These are phyloP conservation scores for Luffa aegyptiaca DNA, from an alignment of 306 rosid species.

Conservation along the genomic window DNA sequence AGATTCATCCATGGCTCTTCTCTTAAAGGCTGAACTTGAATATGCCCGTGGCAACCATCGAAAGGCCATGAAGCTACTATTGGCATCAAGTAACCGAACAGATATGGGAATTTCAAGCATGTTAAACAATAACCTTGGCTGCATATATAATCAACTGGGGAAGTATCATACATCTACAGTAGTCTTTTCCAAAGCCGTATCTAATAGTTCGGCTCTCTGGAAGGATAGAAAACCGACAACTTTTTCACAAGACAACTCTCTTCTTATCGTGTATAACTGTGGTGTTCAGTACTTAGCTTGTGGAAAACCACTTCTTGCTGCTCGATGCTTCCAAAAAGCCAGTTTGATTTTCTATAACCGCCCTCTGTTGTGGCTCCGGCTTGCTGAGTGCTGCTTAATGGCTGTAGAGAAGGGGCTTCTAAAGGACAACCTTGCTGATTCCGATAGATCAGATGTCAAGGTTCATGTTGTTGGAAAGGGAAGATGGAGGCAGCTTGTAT, in stretches of 20 bases:
- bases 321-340: conserved; percentile 88
- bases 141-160: conserved; percentile 93
- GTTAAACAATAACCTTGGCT: conserved; percentile 88
- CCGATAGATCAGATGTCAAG: conserved; percentile 51
- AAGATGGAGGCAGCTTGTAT: conserved; percentile 91
- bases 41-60: conserved; percentile 95
- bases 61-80: conserved; percentile 88
- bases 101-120: conserved; percentile 63
- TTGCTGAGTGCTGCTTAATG: conserved; percentile 96
- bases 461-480: conserved; percentile 71
- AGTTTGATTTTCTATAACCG: conserved; percentile 70
- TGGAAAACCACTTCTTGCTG: conserved; percentile 84
- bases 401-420: conserved; percentile 72
- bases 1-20: conserved; percentile 88
- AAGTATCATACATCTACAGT: conserved; percentile 75
- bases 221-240: conserved; percentile 74
- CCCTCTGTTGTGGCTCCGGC: conserved; percentile 94
- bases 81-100: conserved; percentile 73
- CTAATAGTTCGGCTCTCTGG: conserved; percentile 54
- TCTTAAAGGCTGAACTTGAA: conserved; percentile 92
- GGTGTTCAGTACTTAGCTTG: conserved; percentile 88
- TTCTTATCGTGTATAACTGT: conserved; percentile 66
- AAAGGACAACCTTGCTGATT: conserved; percentile 26
- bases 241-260: conserved; percentile 79
- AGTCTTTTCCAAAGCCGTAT: conserved; percentile 83